Percentiles rank a stretch among this genome's conserved stretches.
phyloP scores from a whole-genome alignment of 495 filamentous ascomycete genomes.

The Annulohypoxylon maeteangense region DNA sequence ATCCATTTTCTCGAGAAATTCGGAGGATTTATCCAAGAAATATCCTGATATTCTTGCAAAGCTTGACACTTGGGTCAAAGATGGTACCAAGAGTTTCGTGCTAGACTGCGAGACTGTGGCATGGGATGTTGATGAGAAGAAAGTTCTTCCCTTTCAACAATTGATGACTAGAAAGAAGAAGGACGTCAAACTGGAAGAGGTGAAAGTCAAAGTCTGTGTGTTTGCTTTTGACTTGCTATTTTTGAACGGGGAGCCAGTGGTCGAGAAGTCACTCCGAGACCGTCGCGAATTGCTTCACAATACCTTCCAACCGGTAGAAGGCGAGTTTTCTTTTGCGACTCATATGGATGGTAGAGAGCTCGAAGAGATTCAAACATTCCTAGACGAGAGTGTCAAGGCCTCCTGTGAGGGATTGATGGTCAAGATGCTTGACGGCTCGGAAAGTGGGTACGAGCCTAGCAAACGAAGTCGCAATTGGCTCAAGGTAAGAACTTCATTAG shows the following conservation, averaged over 20 bases:
- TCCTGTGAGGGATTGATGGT: constrained; percentile 98
- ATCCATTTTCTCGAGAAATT: constrained; percentile 96
- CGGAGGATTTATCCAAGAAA: constrained; percentile 95
- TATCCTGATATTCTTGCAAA: constrained; percentile 95
- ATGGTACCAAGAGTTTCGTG: constrained; percentile 91
- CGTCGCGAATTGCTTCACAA: constrained; percentile 79
- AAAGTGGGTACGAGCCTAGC: constrained; percentile 93
- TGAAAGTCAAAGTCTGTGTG: constrained; percentile 97
- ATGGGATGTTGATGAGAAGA: constrained; percentile 93
- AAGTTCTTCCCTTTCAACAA: constrained; percentile 95
- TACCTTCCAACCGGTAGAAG: constrained; percentile 80
- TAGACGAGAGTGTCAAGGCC: constrained; percentile 93
- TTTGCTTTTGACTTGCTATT: constrained; percentile 97
- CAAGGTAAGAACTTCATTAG: constrained; percentile 68
- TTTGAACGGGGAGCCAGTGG: constrained; percentile 90
- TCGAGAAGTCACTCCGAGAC: constrained; percentile 86
- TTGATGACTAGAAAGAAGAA: constrained; percentile 98
- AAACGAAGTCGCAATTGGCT: constrained; percentile 98
- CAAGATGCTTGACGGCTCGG: constrained; percentile 94
- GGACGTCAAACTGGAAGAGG: constrained; percentile 95
- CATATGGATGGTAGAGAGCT: constrained; percentile 87
- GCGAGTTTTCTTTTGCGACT: constrained; percentile 92
- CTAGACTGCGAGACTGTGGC: constrained; percentile 98
- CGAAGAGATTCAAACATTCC: constrained; percentile 89
- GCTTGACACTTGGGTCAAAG: constrained; percentile 87